A percentile compares a stretch with the other conserved stretches of the same genome.
Evolutionary conservation across 352 stramenopile genomes (phyloP).

Genomic region (Halophytophthora batemanensis): DNA sequence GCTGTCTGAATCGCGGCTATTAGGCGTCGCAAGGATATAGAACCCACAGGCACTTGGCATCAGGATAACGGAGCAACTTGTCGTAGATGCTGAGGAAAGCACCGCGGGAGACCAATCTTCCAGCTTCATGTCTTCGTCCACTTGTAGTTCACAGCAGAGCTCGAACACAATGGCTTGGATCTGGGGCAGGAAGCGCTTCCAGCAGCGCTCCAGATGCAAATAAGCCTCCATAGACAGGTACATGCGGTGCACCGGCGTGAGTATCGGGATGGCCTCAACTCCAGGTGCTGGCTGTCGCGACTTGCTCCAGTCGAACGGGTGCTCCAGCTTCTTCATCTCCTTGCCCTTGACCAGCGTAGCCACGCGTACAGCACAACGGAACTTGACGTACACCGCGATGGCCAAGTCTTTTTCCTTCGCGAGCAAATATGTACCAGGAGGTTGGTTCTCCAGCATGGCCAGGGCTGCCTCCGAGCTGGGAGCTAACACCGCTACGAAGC

Average conservation of each 20-base stretch:
- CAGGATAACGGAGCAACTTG: slow-evolving; percentile 32
- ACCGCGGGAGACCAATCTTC: slow-evolving; percentile 40
- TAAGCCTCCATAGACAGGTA: slow-evolving; percentile 27
- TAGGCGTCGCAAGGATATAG: slow-evolving; percentile 36
- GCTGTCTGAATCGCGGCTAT: slow-evolving; percentile 2
- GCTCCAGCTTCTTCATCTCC: slow-evolving; percentile 37
- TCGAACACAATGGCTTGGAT: slow-evolving; percentile 61
- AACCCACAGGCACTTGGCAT: slow-evolving; percentile 43
- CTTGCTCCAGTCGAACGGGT: slow-evolving; percentile 36
- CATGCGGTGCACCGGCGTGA: slow-evolving; percentile 46
- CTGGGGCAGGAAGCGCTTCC: slow-evolving; percentile 51
- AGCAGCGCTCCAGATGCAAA: slow-evolving; percentile 45
- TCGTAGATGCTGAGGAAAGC: background rate
- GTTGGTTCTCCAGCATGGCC: slow-evolving; percentile 39
- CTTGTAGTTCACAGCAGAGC: slow-evolving; percentile 43
- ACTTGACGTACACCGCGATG: slow-evolving; percentile 57
- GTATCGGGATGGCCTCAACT: slow-evolving; percentile 18
- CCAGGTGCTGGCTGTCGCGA: slow-evolving; percentile 4
- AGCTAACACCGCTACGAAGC: slow-evolving; percentile 53
- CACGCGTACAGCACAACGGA: slow-evolving; percentile 39
- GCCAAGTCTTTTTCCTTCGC: slow-evolving; percentile 38
- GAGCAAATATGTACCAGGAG: slow-evolving; percentile 43
- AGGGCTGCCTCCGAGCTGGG: slow-evolving; percentile 36
- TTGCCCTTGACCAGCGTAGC: slow-evolving; percentile 46
- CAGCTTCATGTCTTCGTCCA: slow-evolving; percentile 43